A percentile compares a stretch with the other conserved stretches of the same genome.
Conservation (phyloP, 768 basidiomycete species). For the Amylocystis lapponica region DNA sequence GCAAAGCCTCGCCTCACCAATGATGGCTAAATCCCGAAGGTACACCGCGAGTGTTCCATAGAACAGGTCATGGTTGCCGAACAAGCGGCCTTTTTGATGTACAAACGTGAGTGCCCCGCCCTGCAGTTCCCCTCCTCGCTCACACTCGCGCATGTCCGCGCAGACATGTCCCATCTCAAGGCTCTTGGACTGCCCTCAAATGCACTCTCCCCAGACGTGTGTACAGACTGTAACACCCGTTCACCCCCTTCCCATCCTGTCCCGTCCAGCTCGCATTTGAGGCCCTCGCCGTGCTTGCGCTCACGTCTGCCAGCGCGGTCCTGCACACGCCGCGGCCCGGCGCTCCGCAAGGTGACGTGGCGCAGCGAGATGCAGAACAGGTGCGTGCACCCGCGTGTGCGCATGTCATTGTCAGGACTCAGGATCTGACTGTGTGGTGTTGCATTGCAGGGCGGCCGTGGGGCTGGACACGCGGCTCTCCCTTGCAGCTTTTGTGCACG, state of each 20-base stretch:
- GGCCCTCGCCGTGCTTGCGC: slow-evolving; percentile 54
- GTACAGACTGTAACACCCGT: slow-evolving; percentile 8
- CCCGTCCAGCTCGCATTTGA: slow-evolving; percentile 65
- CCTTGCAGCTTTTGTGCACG: slow-evolving; percentile 18
- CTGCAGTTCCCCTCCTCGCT: too few relatives aligned
- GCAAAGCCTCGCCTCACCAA: too few relatives aligned
- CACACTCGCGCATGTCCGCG: slow-evolving; percentile 2
- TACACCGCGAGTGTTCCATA: too few relatives aligned
- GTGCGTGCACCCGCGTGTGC: too few relatives aligned
- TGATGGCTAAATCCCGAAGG: too few relatives aligned
- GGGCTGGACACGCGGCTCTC: slow-evolving; percentile 20
- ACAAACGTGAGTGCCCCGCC: slow-evolving; percentile 53
- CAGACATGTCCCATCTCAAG: slow-evolving; percentile 74
- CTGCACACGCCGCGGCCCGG: slow-evolving; percentile 58
- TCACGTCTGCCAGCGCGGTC: slow-evolving; percentile 74
- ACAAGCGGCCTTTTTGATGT: slow-evolving; percentile 75
- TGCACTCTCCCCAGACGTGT: slow-evolving; percentile 57
- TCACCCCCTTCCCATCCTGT: neutral
- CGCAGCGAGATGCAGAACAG: slow-evolving; percentile 82
- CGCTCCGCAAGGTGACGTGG: slow-evolving; percentile 81
- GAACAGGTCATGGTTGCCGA: too few relatives aligned
- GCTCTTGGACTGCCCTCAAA: slow-evolving; percentile 68
- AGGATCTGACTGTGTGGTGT: too few relatives aligned
- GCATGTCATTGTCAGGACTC: too few relatives aligned
- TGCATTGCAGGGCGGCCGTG: slow-evolving; percentile 16